Conservation (phyloP, 148 eudicot genomes). For the Camellia japonica region DNA sequence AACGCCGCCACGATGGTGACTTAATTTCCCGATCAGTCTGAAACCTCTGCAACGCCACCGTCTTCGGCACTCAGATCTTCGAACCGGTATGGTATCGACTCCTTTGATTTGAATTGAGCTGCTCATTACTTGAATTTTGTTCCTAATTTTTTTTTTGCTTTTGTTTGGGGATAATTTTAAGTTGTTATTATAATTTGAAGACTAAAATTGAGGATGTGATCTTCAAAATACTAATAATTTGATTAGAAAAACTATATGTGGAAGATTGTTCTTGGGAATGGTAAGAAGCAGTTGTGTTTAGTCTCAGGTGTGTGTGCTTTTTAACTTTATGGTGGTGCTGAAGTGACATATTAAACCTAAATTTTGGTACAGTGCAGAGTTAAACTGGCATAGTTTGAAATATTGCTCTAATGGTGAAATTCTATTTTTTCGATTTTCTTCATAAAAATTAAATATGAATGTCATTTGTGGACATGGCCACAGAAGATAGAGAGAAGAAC, state of each 20-base stretch:
- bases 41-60: constrained; percentile 39
- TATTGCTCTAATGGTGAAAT: too few species aligned
- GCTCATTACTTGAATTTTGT: not conserved
- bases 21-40: constrained; percentile 39
- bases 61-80: constrained; percentile 42
- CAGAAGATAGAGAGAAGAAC: too few species aligned
- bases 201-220: not conserved
- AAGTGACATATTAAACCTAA: too few species aligned
- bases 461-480: too few species aligned
- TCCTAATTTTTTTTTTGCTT: not conserved
- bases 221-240: not conserved
- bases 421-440: too few species aligned
- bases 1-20: constrained; percentile 23
- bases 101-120: not conserved
- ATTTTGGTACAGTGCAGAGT: too few species aligned
- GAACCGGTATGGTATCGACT: constrained; percentile 14
- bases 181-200: not conserved
- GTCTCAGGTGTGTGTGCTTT: not conserved
- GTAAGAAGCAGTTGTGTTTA: not conserved
- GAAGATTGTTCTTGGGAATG: not conserved
- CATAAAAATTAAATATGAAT: too few species aligned
- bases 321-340: not conserved
- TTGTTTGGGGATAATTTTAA: not conserved
- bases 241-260: not conserved
- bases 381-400: too few species aligned